A percentile compares a stretch with the other conserved stretches of the same genome.
phyloP scores from a whole-genome alignment of 441 rosid genomes.

The Eugenia klotzschiana region DNA sequence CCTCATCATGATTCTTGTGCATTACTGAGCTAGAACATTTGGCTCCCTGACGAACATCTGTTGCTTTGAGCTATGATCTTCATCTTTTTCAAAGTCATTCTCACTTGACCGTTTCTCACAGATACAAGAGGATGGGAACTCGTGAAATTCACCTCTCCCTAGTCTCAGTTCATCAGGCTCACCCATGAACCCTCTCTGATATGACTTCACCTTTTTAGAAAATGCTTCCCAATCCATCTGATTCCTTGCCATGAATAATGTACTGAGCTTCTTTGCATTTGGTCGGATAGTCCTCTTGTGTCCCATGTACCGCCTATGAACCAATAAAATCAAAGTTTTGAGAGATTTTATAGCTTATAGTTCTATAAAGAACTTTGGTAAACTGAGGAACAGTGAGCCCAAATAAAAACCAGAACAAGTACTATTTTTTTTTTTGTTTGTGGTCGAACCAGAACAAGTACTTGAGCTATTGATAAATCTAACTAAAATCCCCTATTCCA shows the following conservation, averaged over 20 bases:
- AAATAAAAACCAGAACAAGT: background rate
- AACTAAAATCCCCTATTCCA: background rate
- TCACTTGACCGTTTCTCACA: constrained; percentile 35
- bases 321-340: background rate
- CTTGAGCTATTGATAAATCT: background rate
- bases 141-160: constrained; percentile 83
- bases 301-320: constrained; percentile 72
- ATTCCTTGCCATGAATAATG: constrained; percentile 50
- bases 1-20: background rate
- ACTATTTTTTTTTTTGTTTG: no score
- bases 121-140: constrained; percentile 72
- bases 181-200: constrained; percentile 93
- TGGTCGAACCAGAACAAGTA: background rate
- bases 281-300: constrained; percentile 94
- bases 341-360: background rate
- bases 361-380: background rate
- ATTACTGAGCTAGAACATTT: background rate
- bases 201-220: constrained; percentile 60
- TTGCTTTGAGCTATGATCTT: constrained; percentile 7
- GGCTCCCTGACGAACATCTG: background rate
- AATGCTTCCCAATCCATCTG: constrained; percentile 74
- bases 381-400: background rate
- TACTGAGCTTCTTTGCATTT: constrained; percentile 76
- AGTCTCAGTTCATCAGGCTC: constrained; percentile 86
- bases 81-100: constrained; percentile 13